phyloP scores from a whole-genome alignment of 106 monocot species.

The Dioscorea alata region DNA sequence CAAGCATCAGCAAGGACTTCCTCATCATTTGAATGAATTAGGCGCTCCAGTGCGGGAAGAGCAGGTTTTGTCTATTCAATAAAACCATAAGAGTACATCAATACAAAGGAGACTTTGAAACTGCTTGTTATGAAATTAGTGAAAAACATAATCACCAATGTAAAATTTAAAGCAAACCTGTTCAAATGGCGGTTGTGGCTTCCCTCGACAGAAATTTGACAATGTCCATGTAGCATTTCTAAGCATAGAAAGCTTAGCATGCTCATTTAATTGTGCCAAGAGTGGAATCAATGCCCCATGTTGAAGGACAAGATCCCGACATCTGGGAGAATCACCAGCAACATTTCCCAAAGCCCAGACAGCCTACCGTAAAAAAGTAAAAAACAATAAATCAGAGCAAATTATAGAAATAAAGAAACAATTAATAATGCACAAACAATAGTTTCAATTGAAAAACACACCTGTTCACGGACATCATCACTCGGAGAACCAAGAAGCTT shows the following conservation, averaged over 20 bases:
- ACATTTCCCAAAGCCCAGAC: slow-evolving; percentile 53
- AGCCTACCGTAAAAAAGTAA: slow-evolving; percentile 15
- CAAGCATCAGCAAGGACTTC: slow-evolving; percentile 50
- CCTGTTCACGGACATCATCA: slow-evolving; percentile 53
- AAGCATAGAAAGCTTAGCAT: slow-evolving; percentile 49
- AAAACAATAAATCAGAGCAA: neutral
- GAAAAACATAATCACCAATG: neutral
- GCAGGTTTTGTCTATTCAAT: slow-evolving; percentile 29
- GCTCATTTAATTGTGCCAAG: slow-evolving; percentile 35
- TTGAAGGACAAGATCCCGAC: slow-evolving; percentile 40
- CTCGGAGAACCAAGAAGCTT: slow-evolving; percentile 34
- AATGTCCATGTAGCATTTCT: slow-evolving; percentile 55
- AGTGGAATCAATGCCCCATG: slow-evolving; percentile 43
- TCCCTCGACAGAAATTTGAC: slow-evolving; percentile 46
- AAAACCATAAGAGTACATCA: neutral
- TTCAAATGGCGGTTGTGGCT: slow-evolving; percentile 36
- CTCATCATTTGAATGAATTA: slow-evolving; percentile 46
- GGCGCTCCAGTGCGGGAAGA: slow-evolving; percentile 40
- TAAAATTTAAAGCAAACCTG: slow-evolving; percentile 12
- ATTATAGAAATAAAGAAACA: neutral
- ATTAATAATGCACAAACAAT: no score
- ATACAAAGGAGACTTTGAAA: neutral
- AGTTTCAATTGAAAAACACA: neutral
- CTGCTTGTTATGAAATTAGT: neutral
- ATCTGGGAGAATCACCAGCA: slow-evolving; percentile 52